Percentiles rank a stretch among this genome's conserved stretches.
Conservation (phyloP, 2,329 filamentous ascomycete genomes). For the Aspergillus amoenus region DNA sequence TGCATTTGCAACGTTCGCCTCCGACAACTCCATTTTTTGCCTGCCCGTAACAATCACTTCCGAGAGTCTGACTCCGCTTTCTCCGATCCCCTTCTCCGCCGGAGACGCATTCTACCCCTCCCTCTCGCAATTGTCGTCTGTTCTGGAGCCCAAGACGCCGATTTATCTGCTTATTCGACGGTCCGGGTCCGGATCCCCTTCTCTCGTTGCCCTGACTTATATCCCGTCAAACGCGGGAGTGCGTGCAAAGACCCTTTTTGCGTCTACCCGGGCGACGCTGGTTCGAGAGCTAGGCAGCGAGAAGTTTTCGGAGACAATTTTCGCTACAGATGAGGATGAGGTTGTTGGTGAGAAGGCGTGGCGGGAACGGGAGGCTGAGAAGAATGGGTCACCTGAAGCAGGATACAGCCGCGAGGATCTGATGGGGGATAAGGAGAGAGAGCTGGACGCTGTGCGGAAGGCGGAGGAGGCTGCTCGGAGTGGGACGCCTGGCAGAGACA, state of each 20-base stretch:
- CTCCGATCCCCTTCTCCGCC: constrained; percentile 40
- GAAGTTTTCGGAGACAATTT: constrained; percentile 59
- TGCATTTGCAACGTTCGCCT: constrained; percentile 47
- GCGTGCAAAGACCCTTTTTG: constrained; percentile 66
- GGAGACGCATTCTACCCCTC: constrained; percentile 51
- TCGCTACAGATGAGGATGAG: constrained; percentile 60
- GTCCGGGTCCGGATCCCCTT: constrained; percentile 27
- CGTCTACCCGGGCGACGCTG: constrained; percentile 61
- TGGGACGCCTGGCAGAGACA: constrained; percentile 52
- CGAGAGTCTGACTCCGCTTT: constrained; percentile 44
- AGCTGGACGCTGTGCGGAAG: constrained; percentile 56
- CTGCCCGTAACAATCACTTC: constrained; percentile 48
- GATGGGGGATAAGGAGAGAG: constrained; percentile 62
- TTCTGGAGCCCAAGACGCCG: constrained; percentile 56
- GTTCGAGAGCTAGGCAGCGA: constrained; percentile 61
- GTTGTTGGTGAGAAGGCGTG: constrained; percentile 55
- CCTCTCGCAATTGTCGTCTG: constrained; percentile 48
- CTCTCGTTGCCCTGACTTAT: constrained; percentile 58
- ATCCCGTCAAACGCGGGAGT: constrained; percentile 64
- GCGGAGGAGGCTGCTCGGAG: constrained; percentile 59
- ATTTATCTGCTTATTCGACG: constrained; percentile 63
- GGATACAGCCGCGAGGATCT: constrained; percentile 46
- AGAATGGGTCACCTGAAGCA: constrained; percentile 28
- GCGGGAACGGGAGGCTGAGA: constrained; percentile 52
- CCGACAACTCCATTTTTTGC: constrained; percentile 42